Percentiles rank a stretch among this genome's conserved stretches.
Conservation (phyloP, 2,329 filamentous ascomycete genomes). For the Didymella lethalis region DNA sequence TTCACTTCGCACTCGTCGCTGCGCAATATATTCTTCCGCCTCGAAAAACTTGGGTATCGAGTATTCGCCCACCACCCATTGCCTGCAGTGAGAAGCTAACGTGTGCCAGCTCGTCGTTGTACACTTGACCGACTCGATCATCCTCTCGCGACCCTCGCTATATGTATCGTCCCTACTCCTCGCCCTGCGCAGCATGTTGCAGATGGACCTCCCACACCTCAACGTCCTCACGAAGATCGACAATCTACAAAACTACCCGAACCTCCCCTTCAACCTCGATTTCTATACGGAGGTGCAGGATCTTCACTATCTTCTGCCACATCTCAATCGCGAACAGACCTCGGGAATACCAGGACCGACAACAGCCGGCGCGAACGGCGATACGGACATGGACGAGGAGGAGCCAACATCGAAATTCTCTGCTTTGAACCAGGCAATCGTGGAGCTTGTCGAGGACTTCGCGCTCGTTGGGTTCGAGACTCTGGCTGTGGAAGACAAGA, state of each 20-base stretch:
- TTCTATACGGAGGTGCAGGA: conserved; percentile 98
- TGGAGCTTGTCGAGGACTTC: conserved; percentile 87
- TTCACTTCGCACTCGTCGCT: conserved; percentile 95
- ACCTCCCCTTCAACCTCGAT: conserved; percentile 92
- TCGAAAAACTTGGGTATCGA: conserved; percentile 91
- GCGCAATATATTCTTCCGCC: conserved; percentile 86
- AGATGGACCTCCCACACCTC: conserved; percentile 95
- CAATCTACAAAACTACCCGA: conserved; percentile 83
- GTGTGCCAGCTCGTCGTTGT: conserved; percentile 82
- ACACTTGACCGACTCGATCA: conserved; percentile 93
- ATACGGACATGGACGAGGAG: conserved; percentile 55
- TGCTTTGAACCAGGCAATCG: conserved; percentile 84
- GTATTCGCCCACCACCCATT: conserved; percentile 63
- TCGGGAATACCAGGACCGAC: conserved; percentile 48
- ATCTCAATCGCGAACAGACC: conserved; percentile 75
- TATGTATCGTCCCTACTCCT: conserved; percentile 95
- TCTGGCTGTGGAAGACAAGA: conserved; percentile 93
- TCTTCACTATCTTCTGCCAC: conserved; percentile 80
- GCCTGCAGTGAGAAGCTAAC: conserved; percentile 35
- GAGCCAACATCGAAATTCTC: conserved; percentile 71
- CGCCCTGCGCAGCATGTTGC: conserved; percentile 93
- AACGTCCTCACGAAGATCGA: conserved; percentile 99
- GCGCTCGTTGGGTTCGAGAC: conserved; percentile 92
- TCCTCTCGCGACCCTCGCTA: conserved; percentile 88
- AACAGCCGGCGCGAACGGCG: conserved; percentile 12